Evolutionary conservation across 108 stramenopile species (phyloP), one percentile per base, ranked within the genome.

Genomic region (Skeletonema costatum): DNA sequence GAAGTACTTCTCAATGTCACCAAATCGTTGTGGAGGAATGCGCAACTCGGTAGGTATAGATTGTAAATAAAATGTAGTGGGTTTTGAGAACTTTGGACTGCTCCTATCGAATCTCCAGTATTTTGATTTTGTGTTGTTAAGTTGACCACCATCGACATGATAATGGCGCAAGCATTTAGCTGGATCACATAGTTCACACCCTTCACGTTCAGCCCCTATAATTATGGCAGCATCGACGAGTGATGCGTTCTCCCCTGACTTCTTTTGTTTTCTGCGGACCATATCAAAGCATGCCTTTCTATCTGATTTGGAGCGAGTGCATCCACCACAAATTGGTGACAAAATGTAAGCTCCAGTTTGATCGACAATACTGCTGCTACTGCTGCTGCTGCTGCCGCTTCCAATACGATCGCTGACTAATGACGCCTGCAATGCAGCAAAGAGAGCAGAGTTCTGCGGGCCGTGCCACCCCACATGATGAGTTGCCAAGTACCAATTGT

Each of bases 21-120:
- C 1, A 56, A 82, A 82, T 21, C 81, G 70, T 21, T 64, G 66
- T 25, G 81, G 71, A 29, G 81, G 81, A 5, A 82, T 82, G 42
- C 81, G 75, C 16, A 50, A 48, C 39, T 76, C 7, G 2, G 50
- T 35, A n/a, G 81, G 81, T 64, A 82, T 82, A 46, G 81, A 82
- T 30, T 32, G 21, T 6, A 82, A 60, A 17, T 65, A 65, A 17
- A 82, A 36, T 13, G 81, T 82, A 25, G 81, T 82, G 38, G 81
- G 75, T 5, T 75, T 75, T 41, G 46, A 65, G 60, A 76, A 72
- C 62, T 67, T 67, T 10, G 81, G 81, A 62, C 6, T 5, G 58
- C 39, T 60, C 29, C 41, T 21, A 60, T 82, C 81, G 38, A 76
- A 82, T 61, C 81, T 69, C 81, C 81, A 82, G 33, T 68, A 82